Percentiles rank a stretch among this genome's conserved stretches.
These are phyloP conservation scores for Diaporthe citriasiana DNA, from an alignment of 2,329 filamentous ascomycete species.

Conservation along the genomic window DNA sequence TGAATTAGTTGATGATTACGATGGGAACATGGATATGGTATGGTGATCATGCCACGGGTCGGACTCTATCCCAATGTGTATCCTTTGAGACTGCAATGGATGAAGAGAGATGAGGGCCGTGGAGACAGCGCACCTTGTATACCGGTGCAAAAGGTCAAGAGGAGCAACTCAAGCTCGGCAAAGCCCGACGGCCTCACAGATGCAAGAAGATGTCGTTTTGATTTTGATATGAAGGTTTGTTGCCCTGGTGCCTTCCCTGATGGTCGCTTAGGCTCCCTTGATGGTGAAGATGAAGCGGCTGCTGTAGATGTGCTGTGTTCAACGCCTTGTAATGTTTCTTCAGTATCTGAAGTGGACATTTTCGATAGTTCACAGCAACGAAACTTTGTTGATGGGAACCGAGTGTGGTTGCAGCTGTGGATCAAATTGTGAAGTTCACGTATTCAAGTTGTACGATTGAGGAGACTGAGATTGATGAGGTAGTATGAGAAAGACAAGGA, in stretches of 20 bases:
- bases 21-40: neutral
- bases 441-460: neutral
- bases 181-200: conserved; percentile 56
- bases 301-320: neutral
- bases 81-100: neutral
- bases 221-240: conserved; percentile 39
- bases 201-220: conserved; percentile 49
- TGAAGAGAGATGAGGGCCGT: neutral
- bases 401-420: neutral
- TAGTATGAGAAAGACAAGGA: neutral
- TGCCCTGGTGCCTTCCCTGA: neutral
- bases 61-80: no score
- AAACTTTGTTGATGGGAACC: neutral
- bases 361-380: neutral
- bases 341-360: conserved; percentile 14
- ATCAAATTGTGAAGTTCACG: neutral
- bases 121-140: conserved; percentile 59
- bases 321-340: conserved; percentile 12
- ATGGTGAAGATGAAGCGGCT: neutral
- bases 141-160: conserved; percentile 65
- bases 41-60: neutral
- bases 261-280: neutral
- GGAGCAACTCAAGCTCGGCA: conserved; percentile 60
- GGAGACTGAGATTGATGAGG: neutral
- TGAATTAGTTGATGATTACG: neutral